A percentile compares a stretch with the other conserved stretches of the same genome.
These are phyloP conservation scores for Isatis lusitanica DNA, from an alignment of 441 rosid species.

Conservation along the genomic window DNA sequence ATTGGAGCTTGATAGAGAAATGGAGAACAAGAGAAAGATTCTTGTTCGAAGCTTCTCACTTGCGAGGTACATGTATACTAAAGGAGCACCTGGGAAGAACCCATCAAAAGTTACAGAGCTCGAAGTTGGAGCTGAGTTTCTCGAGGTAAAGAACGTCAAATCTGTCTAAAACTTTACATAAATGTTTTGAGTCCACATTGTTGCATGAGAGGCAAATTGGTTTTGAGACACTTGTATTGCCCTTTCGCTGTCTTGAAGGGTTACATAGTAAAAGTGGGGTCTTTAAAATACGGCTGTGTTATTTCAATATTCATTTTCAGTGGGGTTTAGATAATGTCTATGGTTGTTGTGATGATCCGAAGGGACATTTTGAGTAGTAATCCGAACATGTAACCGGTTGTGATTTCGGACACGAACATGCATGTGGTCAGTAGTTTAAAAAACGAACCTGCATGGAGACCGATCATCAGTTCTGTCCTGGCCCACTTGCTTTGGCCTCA, in stretches of 20 bases:
- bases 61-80: slow-evolving; percentile 61
- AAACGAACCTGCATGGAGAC: background rate
- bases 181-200: background rate
- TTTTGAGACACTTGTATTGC: background rate
- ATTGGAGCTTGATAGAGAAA: slow-evolving; percentile 49
- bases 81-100: slow-evolving; percentile 35
- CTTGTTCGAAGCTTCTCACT: slow-evolving; percentile 68
- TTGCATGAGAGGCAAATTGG: slow-evolving; percentile 17
- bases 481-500: background rate
- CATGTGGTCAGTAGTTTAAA: background rate
- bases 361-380: background rate
- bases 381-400: background rate
- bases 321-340: slow-evolving; percentile 6
- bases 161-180: background rate
- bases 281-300: slow-evolving; percentile 4
- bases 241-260: slow-evolving; percentile 26
- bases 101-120: slow-evolving; percentile 47
- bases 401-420: background rate
- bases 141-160: slow-evolving; percentile 40
- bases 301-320: slow-evolving; percentile 12
- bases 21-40: slow-evolving; percentile 62
- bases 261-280: slow-evolving; percentile 12
- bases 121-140: slow-evolving; percentile 60
- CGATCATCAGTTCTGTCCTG: background rate
- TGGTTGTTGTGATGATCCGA: slow-evolving; percentile 24